Percentiles rank a stretch among this genome's conserved stretches.
phyloP scores from a whole-genome alignment of 208 protist species.

The Acanthamoeba healyi region DNA sequence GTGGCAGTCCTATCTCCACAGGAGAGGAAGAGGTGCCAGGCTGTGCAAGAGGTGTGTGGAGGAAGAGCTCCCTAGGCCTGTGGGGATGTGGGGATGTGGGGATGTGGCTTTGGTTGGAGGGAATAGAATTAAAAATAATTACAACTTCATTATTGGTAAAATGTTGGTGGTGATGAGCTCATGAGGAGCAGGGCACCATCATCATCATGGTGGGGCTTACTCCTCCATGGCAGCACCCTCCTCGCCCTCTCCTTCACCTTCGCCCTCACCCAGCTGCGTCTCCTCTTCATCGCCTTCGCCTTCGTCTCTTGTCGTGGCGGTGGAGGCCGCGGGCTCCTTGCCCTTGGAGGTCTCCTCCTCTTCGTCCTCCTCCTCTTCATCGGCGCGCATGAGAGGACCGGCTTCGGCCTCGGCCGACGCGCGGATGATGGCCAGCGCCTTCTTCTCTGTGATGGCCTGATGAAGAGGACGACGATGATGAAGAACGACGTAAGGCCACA shows the following conservation, averaged over 20 bases:
- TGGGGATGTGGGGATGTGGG: no score
- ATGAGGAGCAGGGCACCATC: neutral
- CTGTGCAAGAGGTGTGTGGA: no score
- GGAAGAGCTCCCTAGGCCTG: no score
- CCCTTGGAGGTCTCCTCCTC: conserved; percentile 1
- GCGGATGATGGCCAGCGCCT: conserved; percentile 95
- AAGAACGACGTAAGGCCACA: conserved; percentile 55
- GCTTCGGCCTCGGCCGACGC: conserved; percentile 68
- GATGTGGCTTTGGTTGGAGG: neutral
- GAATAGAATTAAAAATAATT: neutral
- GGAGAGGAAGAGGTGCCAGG: no score
- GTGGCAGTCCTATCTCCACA: no score
- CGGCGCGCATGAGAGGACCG: neutral
- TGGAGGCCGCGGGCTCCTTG: conserved; percentile 3
- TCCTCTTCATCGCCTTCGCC: neutral
- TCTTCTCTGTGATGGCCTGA: conserved; percentile 96
- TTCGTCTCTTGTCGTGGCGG: conserved; percentile 10
- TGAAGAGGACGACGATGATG: conserved; percentile 63
- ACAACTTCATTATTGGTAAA: no score
- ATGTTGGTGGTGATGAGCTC: neutral
- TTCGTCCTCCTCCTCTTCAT: neutral
- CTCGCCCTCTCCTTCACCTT: conserved; percentile 28
- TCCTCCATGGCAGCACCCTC: neutral
- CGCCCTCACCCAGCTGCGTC: neutral
- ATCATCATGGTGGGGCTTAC: neutral